These are phyloP conservation scores for Aureobasidium namibiae DNA, from an alignment of 2,329 filamentous ascomycete species.

Conservation along the genomic window DNA sequence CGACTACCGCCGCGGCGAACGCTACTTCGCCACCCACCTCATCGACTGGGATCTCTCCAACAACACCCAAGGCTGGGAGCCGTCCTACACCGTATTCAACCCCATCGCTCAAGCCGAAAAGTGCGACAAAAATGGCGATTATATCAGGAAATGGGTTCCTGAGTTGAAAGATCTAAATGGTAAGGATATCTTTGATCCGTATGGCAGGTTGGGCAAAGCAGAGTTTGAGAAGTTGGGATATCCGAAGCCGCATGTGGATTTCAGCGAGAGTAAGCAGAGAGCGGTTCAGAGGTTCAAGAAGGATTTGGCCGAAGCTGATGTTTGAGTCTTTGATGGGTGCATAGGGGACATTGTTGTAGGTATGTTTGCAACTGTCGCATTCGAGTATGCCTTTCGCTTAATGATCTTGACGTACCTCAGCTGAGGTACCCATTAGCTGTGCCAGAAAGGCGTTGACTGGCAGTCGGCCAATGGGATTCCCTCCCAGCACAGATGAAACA, in stretches of 20 bases:
- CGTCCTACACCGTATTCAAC: slow-evolving; percentile 43
- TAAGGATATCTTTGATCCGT: slow-evolving; percentile 43
- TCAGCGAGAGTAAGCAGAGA: slow-evolving; percentile 34
- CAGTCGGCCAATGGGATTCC: too few relatives aligned
- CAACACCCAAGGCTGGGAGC: slow-evolving; percentile 47
- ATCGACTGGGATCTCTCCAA: slow-evolving; percentile 42
- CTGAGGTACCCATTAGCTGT: too few relatives aligned
- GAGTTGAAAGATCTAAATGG: slow-evolving; percentile 33
- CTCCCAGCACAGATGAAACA: too few relatives aligned
- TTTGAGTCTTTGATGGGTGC: slow-evolving; percentile 15
- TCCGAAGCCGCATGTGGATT: slow-evolving; percentile 38
- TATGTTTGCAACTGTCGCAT: too few relatives aligned
- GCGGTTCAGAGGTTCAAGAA: slow-evolving; percentile 36
- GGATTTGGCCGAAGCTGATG: slow-evolving; percentile 35
- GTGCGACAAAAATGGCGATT: slow-evolving; percentile 31
- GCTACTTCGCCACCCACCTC: slow-evolving; percentile 44
- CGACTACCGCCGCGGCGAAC: slow-evolving; percentile 42
- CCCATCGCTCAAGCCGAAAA: slow-evolving; percentile 31
- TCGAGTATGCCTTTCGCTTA: too few relatives aligned
- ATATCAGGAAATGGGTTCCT: slow-evolving; percentile 31
- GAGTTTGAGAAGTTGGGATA: slow-evolving; percentile 43
- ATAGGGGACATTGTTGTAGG: neutral
- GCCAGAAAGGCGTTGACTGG: too few relatives aligned
- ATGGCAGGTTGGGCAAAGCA: slow-evolving; percentile 34
- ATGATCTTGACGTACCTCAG: too few relatives aligned